Evolutionary conservation across 768 basidiomycete species (phyloP).

Genomic region (Sutorius australiensis): DNA sequence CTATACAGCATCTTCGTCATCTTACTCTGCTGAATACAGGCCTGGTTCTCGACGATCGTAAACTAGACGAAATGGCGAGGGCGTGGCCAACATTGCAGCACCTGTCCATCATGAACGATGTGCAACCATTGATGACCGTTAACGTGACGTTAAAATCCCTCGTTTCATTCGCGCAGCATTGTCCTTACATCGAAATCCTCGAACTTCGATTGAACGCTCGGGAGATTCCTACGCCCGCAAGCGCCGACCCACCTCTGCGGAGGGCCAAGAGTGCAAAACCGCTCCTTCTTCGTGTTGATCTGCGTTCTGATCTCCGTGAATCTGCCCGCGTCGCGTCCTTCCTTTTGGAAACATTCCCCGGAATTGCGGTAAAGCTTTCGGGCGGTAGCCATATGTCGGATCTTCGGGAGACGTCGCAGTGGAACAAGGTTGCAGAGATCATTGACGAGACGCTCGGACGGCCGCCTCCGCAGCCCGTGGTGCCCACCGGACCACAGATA

Average conservation of each 20-base stretch:
- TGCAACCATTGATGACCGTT: slow-evolving; percentile 2
- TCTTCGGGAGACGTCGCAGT: slow-evolving; percentile 16
- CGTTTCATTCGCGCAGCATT: slow-evolving; percentile 9
- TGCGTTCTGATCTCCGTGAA: slow-evolving; percentile 19
- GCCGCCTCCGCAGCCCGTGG: slow-evolving; percentile 2
- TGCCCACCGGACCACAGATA: slow-evolving; percentile 6
- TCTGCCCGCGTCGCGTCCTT: slow-evolving; percentile 15
- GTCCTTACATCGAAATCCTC: slow-evolving; percentile 14
- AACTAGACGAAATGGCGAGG: slow-evolving; percentile 14
- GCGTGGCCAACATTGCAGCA: slow-evolving; percentile 20
- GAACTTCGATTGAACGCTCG: slow-evolving; percentile 20
- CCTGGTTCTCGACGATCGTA: slow-evolving; percentile 11
- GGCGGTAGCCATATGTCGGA: slow-evolving; percentile 5
- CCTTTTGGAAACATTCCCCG: slow-evolving; percentile 11
- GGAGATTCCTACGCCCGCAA: slow-evolving; percentile 6
- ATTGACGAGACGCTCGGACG: slow-evolving; percentile 15
- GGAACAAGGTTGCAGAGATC: slow-evolving; percentile 20
- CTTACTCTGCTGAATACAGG: slow-evolving; percentile 12
- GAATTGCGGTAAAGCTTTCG: slow-evolving; percentile 4
- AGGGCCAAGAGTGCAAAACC: slow-evolving; percentile 7
- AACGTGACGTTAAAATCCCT: slow-evolving; percentile 12
- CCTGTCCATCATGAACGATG: slow-evolving; percentile 14
- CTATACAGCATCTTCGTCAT: slow-evolving; percentile 9
- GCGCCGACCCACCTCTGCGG: neutral
- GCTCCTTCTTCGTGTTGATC: slow-evolving; percentile 7